These are phyloP conservation scores for Cystobasidium slooffiae DNA, from an alignment of 1,284 basidiomycete genomes.

Conservation along the genomic window DNA sequence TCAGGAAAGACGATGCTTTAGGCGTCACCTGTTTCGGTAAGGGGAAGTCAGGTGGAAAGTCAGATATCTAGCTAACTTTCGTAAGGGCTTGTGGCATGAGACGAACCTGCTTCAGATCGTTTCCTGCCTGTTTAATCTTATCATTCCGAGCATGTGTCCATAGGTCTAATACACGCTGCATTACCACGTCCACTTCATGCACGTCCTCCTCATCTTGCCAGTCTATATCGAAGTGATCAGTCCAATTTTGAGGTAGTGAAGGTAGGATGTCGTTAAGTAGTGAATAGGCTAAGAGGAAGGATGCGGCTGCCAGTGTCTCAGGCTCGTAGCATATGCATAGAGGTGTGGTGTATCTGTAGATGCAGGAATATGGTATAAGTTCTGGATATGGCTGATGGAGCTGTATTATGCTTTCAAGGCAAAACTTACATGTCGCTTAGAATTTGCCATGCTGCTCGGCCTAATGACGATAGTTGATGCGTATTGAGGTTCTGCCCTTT, in stretches of 20 bases:
- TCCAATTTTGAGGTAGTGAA: constrained; percentile 7
- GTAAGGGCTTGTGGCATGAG: not conserved
- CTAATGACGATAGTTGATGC: constrained; percentile 22
- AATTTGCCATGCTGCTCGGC: constrained; percentile 43
- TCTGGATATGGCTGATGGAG: not conserved
- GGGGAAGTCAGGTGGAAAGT: not conserved
- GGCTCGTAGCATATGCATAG: constrained; percentile 23
- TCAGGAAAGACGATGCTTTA: constrained; percentile 6
- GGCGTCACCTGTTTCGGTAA: not conserved
- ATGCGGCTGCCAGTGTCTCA: constrained; percentile 35
- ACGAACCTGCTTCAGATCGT: not conserved
- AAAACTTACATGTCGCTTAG: constrained; percentile 48
- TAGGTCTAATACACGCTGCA: not conserved
- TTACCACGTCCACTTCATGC: constrained; percentile 15
- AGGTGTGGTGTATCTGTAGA: constrained; percentile 31
- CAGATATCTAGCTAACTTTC: not conserved
- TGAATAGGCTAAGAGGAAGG: constrained; percentile 22
- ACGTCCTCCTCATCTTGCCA: constrained; percentile 26
- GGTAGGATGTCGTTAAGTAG: constrained; percentile 7
- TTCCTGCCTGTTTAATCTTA: constrained; percentile 2
- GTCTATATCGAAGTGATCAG: constrained; percentile 27
- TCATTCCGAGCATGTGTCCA: constrained; percentile 26
- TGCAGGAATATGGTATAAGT: not conserved
- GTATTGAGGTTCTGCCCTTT: constrained; percentile 12
- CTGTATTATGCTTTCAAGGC: not conserved